phyloP scores from a whole-genome alignment of 805 yeast species.

The Debaryomyces castellii region DNA sequence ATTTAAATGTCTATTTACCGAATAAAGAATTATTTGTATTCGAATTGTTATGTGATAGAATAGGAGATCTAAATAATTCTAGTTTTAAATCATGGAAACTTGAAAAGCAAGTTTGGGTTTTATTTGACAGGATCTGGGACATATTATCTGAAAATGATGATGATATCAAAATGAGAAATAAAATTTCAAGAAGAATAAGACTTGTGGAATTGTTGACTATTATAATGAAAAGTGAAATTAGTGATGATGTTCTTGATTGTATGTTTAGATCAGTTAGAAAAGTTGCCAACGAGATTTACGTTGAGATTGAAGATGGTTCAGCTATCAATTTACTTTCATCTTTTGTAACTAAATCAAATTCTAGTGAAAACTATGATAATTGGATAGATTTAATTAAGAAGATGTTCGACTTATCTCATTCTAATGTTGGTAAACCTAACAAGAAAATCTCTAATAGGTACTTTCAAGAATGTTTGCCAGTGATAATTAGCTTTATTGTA shows the following conservation, averaged over 20 bases:
- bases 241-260: slow-evolving; percentile 11
- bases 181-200: slow-evolving; percentile 39
- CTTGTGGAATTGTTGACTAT: slow-evolving; percentile 33
- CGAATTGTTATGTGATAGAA: slow-evolving; percentile 59
- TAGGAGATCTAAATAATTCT: slow-evolving; percentile 48
- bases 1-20: slow-evolving; percentile 49
- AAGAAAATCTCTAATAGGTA: slow-evolving; percentile 31
- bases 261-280: slow-evolving; percentile 18
- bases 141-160: slow-evolving; percentile 15
- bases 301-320: slow-evolving; percentile 31
- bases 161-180: slow-evolving; percentile 44
- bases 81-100: slow-evolving; percentile 42
- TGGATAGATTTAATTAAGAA: slow-evolving; percentile 27
- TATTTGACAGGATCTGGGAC: slow-evolving; percentile 44
- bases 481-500: slow-evolving; percentile 8
- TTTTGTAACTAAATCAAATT: slow-evolving; percentile 12
- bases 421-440: slow-evolving; percentile 20
- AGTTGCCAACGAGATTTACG: slow-evolving; percentile 22
- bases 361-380: slow-evolving; percentile 6
- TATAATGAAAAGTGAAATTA: slow-evolving; percentile 6
- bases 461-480: slow-evolving; percentile 22
- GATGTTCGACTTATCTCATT: slow-evolving; percentile 22
- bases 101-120: slow-evolving; percentile 48
- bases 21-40: slow-evolving; percentile 53
- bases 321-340: slow-evolving; percentile 25